phyloP scores from a whole-genome alignment of 768 basidiomycete species.

The Mycena albidolilacea region DNA sequence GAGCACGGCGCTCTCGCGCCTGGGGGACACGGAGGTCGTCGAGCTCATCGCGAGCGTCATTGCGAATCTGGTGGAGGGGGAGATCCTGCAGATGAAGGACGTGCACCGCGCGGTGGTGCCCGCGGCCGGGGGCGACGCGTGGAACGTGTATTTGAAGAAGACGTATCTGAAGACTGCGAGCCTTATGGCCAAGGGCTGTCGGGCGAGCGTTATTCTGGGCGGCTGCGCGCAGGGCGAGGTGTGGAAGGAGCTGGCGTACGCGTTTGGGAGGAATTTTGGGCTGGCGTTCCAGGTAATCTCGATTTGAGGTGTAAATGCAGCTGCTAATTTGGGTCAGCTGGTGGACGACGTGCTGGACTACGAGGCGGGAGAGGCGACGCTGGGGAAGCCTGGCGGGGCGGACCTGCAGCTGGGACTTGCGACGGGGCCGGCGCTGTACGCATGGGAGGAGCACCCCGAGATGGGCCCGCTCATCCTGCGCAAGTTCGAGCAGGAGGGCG shows the following conservation, averaged over 20 bases:
- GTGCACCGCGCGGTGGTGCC: constrained; percentile 50
- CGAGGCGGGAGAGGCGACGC: constrained; percentile 77
- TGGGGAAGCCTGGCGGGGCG: constrained; percentile 94
- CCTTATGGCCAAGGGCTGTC: constrained; percentile 92
- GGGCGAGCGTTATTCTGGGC: constrained; percentile 90
- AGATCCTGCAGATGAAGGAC: constrained; percentile 85
- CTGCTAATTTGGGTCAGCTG: constrained; percentile 65
- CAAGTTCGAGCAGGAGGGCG: constrained; percentile 85
- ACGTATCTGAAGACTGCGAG: constrained; percentile 96
- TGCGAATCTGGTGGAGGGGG: constrained; percentile 96
- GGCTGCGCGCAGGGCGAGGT: constrained; percentile 87
- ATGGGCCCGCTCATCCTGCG: constrained; percentile 89
- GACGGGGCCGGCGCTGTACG: constrained; percentile 94
- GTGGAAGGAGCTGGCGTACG: constrained; percentile 96
- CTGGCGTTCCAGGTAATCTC: constrained; percentile 92
- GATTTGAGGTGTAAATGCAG: no score
- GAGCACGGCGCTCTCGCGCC: constrained; percentile 86
- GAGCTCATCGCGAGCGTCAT: constrained; percentile 94
- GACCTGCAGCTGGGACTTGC: constrained; percentile 89
- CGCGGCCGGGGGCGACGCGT: constrained; percentile 58
- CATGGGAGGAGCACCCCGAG: constrained; percentile 94
- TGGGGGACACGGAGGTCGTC: constrained; percentile 92
- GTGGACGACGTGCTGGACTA: constrained; percentile 98
- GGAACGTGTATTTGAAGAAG: constrained; percentile 91
- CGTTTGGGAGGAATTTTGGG: constrained; percentile 93